Evolutionary conservation across 2,329 filamentous ascomycete species (phyloP).

Genomic region (Camptophora hylomeconis): DNA sequence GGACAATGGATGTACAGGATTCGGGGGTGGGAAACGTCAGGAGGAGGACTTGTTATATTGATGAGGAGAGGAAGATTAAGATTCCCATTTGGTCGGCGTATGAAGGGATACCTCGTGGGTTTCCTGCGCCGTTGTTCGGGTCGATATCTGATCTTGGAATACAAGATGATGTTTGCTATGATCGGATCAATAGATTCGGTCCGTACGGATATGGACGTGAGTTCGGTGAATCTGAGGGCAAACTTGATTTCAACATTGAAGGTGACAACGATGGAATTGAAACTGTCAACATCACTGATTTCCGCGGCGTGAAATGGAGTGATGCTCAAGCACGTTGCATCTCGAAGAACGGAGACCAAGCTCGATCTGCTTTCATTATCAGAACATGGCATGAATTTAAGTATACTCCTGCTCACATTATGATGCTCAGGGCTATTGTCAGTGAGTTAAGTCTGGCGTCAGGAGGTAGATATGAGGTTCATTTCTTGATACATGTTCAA

Average conservation of each 20-base stretch:
- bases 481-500: conserved; percentile 67
- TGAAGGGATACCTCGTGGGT: conserved; percentile 14
- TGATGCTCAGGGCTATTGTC: conserved; percentile 16
- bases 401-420: conserved; percentile 13
- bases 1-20: no score
- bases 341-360: conserved; percentile 46
- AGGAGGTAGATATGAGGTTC: conserved; percentile 64
- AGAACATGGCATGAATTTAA: conserved; percentile 16
- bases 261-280: conserved; percentile 11
- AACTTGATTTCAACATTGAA: conserved; percentile 9
- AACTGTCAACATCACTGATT: conserved; percentile 25
- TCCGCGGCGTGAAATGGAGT: conserved; percentile 58
- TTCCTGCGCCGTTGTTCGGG: conserved; percentile 42
- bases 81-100: conserved; percentile 12
- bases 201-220: conserved; percentile 32
- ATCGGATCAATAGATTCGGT: conserved; percentile 56
- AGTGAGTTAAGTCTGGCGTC: conserved; percentile 48
- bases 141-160: conserved; percentile 48
- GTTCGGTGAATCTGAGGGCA: conserved; percentile 16
- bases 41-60: conserved; percentile 14
- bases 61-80: conserved; percentile 9
- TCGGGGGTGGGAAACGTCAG: no score
- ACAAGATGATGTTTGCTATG: conserved; percentile 52
- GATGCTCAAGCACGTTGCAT: conserved; percentile 54
- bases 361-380: conserved; percentile 14